Evolutionary conservation across 2,329 filamentous ascomycete species (phyloP).

Genomic region (Ophiocordyceps camponoti-leonardi): DNA sequence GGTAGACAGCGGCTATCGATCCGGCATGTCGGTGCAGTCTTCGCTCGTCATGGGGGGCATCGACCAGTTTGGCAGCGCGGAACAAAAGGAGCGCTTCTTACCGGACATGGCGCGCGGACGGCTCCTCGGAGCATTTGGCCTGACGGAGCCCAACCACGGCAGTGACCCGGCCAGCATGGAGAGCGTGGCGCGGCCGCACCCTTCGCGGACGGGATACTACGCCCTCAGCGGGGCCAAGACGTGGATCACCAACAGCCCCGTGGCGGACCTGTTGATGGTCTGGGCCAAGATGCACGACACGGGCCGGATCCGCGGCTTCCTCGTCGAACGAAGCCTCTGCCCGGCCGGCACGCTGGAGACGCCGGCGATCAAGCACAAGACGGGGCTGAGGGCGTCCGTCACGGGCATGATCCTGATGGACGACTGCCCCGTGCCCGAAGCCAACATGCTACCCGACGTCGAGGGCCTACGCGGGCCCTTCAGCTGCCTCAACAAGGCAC

Average conservation of each 20-base stretch:
- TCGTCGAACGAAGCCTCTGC: slow-evolving; percentile 72
- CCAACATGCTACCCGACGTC: slow-evolving; percentile 85
- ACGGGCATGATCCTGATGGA: slow-evolving; percentile 98
- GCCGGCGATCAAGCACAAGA: slow-evolving; percentile 87
- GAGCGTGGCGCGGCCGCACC: slow-evolving; percentile 67
- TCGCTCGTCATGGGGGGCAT: slow-evolving; percentile 91
- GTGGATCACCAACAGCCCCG: slow-evolving; percentile 91
- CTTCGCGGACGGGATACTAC: slow-evolving; percentile 67
- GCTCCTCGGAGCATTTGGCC: slow-evolving; percentile 67
- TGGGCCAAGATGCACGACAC: slow-evolving; percentile 90
- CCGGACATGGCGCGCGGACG: slow-evolving; percentile 70
- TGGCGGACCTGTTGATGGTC: slow-evolving; percentile 67
- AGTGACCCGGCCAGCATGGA: slow-evolving; percentile 89
- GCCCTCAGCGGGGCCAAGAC: slow-evolving; percentile 72
- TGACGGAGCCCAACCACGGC: slow-evolving; percentile 87
- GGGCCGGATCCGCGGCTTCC: slow-evolving; percentile 85
- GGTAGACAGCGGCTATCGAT: slow-evolving; percentile 81
- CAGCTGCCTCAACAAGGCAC: slow-evolving; percentile 81
- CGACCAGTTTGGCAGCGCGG: slow-evolving; percentile 68
- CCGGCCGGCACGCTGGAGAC: slow-evolving; percentile 82
- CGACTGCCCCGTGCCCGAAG: slow-evolving; percentile 69
- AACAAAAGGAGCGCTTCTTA: slow-evolving; percentile 73
- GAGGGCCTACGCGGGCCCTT: slow-evolving; percentile 84
- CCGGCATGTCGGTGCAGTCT: slow-evolving; percentile 85
- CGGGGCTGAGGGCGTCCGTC: slow-evolving; percentile 76